A percentile compares a stretch with the other conserved stretches of the same genome.
phyloP scores from a whole-genome alignment of 306 rosid genomes.

The Begonia loranthoides region DNA sequence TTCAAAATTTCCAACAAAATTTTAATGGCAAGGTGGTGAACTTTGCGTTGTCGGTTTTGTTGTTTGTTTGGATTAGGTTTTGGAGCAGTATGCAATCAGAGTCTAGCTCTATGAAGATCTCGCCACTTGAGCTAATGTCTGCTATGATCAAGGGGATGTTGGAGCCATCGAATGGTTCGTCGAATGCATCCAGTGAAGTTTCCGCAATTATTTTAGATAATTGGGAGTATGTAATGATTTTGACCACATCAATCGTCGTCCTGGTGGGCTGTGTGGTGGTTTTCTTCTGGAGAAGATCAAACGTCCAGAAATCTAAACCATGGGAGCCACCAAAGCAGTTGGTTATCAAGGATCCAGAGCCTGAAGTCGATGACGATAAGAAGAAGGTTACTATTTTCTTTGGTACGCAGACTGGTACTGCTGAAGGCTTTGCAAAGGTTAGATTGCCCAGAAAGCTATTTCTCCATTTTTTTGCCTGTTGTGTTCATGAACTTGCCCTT shows the following conservation, averaged over 20 bases:
- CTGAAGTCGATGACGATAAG: slow-evolving; percentile 60
- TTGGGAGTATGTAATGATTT: slow-evolving; percentile 41
- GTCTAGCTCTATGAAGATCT: slow-evolving; percentile 9
- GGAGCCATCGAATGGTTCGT: slow-evolving; percentile 13
- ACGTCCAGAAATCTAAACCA: slow-evolving; percentile 18
- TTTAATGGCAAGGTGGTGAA: too few relatives aligned
- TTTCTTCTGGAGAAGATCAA: slow-evolving; percentile 70
- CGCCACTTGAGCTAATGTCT: slow-evolving; percentile 13
- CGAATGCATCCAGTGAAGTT: slow-evolving; percentile 15
- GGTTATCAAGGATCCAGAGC: slow-evolving; percentile 22
- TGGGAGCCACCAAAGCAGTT: slow-evolving; percentile 38
- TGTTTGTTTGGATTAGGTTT: neutral
- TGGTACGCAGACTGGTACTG: slow-evolving; percentile 97
- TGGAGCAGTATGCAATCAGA: slow-evolving; percentile 8
- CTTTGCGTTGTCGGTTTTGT: too few relatives aligned
- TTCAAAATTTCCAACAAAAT: too few relatives aligned
- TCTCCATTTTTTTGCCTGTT: neutral
- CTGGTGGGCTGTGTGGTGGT: slow-evolving; percentile 73
- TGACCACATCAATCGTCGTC: slow-evolving; percentile 79
- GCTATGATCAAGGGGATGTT: slow-evolving; percentile 9
- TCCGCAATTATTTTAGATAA: slow-evolving; percentile 50
- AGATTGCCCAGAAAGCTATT: neutral
- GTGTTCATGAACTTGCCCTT: neutral
- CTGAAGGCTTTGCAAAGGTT: slow-evolving; percentile 97
- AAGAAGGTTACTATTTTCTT: slow-evolving; percentile 82